Conservation (phyloP, 202 grass and related monocot genomes). For the Digitaria exilis region DNA sequence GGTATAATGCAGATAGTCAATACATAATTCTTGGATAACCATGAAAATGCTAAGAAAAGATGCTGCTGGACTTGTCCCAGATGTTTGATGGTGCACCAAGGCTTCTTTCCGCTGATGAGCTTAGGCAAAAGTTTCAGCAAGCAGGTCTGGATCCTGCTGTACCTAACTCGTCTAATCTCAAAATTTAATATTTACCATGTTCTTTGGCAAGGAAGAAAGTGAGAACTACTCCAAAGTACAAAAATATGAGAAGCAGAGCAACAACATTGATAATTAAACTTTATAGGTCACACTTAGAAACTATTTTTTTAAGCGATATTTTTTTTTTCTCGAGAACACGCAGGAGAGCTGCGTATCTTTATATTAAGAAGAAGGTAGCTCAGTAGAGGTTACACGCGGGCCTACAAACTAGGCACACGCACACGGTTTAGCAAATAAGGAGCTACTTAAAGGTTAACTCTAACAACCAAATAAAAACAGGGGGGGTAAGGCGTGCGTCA, state of each 20-base stretch:
- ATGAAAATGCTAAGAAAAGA: slow-evolving; percentile 31
- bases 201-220: not conserved
- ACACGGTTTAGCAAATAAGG: too few relatives aligned
- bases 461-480: too few relatives aligned
- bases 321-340: too few relatives aligned
- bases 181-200: not conserved
- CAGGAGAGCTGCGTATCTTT: too few relatives aligned
- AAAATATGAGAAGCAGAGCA: not conserved
- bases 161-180: not conserved
- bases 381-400: too few relatives aligned
- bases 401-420: too few relatives aligned
- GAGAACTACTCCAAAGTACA: not conserved
- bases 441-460: too few relatives aligned
- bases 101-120: slow-evolving; percentile 63
- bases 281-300: not conserved
- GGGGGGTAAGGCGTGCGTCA: too few relatives aligned
- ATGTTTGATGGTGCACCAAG: slow-evolving; percentile 71
- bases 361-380: too few relatives aligned
- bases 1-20: slow-evolving; percentile 24
- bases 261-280: not conserved
- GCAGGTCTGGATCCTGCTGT: slow-evolving; percentile 55
- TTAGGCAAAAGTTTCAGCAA: slow-evolving; percentile 65
- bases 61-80: slow-evolving; percentile 44
- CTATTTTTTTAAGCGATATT: not conserved
- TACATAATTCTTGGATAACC: slow-evolving; percentile 26